Evolutionary conservation across 306 rosid genomes (phyloP).

Genomic region (Bauhinia variegata): DNA sequence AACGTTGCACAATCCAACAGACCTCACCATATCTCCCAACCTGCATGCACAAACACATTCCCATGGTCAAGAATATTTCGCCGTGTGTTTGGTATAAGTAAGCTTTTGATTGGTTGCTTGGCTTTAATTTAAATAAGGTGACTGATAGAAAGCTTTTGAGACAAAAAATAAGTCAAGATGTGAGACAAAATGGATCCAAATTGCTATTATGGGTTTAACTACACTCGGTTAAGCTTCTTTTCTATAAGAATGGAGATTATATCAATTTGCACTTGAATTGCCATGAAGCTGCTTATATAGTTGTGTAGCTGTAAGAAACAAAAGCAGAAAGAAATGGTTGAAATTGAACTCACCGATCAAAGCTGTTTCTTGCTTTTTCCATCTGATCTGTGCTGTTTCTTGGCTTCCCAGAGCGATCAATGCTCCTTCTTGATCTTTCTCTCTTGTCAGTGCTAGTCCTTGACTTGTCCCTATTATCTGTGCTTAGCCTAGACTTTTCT

Average conservation of each 20-base stretch:
- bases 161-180: too few species aligned
- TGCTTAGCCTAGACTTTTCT: conserved; percentile 53
- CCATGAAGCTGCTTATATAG: too few species aligned
- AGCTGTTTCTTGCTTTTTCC: conserved; percentile 69
- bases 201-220: too few species aligned
- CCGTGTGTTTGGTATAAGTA: too few species aligned
- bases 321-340: not conserved
- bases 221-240: too few species aligned
- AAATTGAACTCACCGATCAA: conserved; percentile 53
- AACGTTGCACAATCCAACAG: conserved; percentile 67
- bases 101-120: too few species aligned
- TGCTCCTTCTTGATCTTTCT: conserved; percentile 58
- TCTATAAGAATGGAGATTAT: too few species aligned
- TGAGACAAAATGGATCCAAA: too few species aligned
- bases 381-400: conserved; percentile 62
- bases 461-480: conserved; percentile 55
- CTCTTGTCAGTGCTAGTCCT: conserved; percentile 49
- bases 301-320: not conserved
- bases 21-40: conserved; percentile 74
- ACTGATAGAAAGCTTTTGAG: too few species aligned
- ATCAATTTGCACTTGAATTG: too few species aligned
- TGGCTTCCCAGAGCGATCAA: conserved; percentile 46
- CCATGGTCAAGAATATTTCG: conserved; percentile 11
- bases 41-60: conserved; percentile 40
- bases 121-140: too few species aligned